phyloP scores from a whole-genome alignment of 768 basidiomycete genomes.

The Nidularia pulvinata region DNA sequence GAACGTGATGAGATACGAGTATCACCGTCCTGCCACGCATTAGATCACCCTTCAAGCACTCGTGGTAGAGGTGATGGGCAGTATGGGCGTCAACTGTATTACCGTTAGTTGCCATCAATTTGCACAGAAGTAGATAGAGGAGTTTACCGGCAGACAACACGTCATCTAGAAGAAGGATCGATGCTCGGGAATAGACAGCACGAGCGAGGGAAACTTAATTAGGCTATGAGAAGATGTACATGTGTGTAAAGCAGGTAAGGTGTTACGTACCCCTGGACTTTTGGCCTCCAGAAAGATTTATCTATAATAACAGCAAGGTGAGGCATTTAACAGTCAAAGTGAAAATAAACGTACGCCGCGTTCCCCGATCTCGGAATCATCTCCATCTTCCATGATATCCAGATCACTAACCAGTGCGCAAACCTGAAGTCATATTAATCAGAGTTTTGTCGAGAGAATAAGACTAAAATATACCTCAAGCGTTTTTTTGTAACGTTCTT shows the following conservation, averaged over 20 bases:
- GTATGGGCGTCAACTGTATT: conserved; percentile 88
- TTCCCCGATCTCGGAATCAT: conserved; percentile 87
- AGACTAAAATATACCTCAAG: conserved; percentile 16
- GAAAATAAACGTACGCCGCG: conserved; percentile 48
- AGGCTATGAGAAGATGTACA: too few relatives aligned
- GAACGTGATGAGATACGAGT: conserved; percentile 94
- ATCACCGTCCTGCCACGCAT: conserved; percentile 83
- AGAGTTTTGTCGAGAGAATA: too few relatives aligned
- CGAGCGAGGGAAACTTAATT: conserved; percentile 53
- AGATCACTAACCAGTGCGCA: conserved; percentile 75
- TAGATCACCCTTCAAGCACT: conserved; percentile 85
- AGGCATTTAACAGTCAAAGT: too few relatives aligned
- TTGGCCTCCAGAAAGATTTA: conserved; percentile 58
- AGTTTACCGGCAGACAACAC: conserved; percentile 53
- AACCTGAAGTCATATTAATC: conserved; percentile 9
- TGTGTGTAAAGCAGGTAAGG: too few relatives aligned
- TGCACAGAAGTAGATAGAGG: too few relatives aligned
- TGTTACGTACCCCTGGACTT: conserved; percentile 33
- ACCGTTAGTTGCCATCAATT: conserved; percentile 5
- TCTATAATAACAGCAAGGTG: too few relatives aligned
- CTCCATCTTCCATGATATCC: conserved; percentile 84
- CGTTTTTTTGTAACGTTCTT: conserved; percentile 76
- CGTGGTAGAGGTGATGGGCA: conserved; percentile 81
- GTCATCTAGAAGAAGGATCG: conserved; percentile 82
- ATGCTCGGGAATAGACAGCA: conserved; percentile 89